Evolutionary conservation across 2,329 filamentous ascomycete species (phyloP).

Genomic region (Sporothrix inflata): DNA sequence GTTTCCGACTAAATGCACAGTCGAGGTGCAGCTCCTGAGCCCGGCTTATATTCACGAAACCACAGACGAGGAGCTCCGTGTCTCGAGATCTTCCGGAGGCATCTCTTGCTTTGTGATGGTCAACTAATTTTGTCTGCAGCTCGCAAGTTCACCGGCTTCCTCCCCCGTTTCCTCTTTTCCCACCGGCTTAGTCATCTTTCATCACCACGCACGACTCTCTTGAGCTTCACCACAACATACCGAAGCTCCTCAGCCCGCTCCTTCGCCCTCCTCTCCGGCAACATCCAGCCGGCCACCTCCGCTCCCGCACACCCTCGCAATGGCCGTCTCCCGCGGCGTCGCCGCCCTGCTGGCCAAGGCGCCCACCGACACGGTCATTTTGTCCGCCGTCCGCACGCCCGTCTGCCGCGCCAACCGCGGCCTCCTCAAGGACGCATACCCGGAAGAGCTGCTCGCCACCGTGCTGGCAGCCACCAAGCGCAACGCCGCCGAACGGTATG

Average conservation of each 20-base stretch:
- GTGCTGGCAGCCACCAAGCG: slow-evolving; percentile 70
- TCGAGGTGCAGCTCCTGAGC: no score
- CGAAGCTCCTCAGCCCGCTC: not conserved
- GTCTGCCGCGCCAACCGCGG: slow-evolving; percentile 84
- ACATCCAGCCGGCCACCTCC: not conserved
- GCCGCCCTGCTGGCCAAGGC: slow-evolving; percentile 76
- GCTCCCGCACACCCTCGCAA: slow-evolving; percentile 35
- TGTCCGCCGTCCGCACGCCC: slow-evolving; percentile 87
- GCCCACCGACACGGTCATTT: slow-evolving; percentile 81
- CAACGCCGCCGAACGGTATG: slow-evolving; percentile 62
- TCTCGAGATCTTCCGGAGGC: not conserved
- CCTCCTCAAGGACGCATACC: slow-evolving; percentile 82
- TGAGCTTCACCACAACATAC: not conserved
- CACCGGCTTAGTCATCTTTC: not conserved
- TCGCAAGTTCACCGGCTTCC: not conserved
- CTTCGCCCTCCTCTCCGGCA: not conserved
- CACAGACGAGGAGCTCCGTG: not conserved
- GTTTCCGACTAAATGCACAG: not conserved
- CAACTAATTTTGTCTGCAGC: not conserved
- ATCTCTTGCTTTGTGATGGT: not conserved
- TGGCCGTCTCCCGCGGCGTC: slow-evolving; percentile 66
- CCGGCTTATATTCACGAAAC: slow-evolving; percentile 6
- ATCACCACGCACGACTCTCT: not conserved
- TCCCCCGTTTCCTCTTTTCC: not conserved
- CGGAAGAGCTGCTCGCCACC: slow-evolving; percentile 79